These are phyloP conservation scores for Umbelopsis vinacea DNA, from an alignment of 192 early-diverging fungal species.

Conservation along the genomic window DNA sequence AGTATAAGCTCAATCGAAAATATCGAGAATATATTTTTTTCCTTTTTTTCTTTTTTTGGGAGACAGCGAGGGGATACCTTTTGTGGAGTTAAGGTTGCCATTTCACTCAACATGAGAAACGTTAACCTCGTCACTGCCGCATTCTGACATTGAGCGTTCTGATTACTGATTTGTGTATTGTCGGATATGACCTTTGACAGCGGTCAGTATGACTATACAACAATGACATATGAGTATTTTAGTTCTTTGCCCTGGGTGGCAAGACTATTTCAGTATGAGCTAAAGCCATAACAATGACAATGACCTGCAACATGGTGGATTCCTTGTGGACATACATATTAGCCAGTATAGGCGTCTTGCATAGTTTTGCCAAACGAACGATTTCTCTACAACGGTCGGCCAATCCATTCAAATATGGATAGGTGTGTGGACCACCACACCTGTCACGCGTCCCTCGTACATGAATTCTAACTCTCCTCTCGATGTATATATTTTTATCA, in stretches of 20 bases:
- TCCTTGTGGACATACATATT: neutral
- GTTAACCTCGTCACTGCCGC: too few species aligned
- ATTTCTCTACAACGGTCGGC: constrained; percentile 5
- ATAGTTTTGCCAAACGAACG: constrained; percentile 22
- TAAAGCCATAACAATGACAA: constrained; percentile 17
- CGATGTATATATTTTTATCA: neutral
- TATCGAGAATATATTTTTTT: too few species aligned
- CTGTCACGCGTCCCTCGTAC: constrained; percentile 13
- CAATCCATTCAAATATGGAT: constrained; percentile 16
- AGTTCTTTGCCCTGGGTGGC: neutral
- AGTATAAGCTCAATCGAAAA: too few species aligned
- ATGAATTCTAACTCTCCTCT: neutral
- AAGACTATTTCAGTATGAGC: constrained; percentile 22
- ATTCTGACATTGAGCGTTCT: too few species aligned
- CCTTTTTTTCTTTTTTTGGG: too few species aligned
- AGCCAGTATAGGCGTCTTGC: constrained; percentile 7
- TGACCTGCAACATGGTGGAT: constrained; percentile 1
- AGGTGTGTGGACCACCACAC: neutral
- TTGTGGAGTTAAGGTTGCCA: too few species aligned
- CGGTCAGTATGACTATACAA: too few species aligned
- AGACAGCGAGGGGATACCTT: too few species aligned
- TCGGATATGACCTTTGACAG: neutral
- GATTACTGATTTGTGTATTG: neutral
- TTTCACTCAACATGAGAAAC: too few species aligned
- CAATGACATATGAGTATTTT: neutral